phyloP scores from a whole-genome alignment of 257 asterid species.

The Salvia hispanica region DNA sequence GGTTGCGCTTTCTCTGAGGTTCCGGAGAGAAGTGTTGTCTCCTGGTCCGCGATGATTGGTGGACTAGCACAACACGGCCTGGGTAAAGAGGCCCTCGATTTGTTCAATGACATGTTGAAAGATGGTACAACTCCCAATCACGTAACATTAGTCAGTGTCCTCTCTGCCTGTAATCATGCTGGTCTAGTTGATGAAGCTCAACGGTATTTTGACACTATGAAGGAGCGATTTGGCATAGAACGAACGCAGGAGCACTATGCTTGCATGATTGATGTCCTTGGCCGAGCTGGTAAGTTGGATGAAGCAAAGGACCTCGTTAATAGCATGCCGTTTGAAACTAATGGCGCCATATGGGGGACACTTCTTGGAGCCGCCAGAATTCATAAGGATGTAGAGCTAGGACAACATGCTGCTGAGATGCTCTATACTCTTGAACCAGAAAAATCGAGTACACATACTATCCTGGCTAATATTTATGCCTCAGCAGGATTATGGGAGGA shows the following conservation, averaged over 20 bases:
- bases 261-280: constrained; percentile 84
- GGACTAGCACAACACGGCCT: constrained; percentile 85
- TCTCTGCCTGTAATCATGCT: constrained; percentile 75
- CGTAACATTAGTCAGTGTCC: constrained; percentile 72
- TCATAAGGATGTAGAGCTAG: constrained; percentile 69
- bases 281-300: constrained; percentile 69
- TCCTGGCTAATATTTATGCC: constrained; percentile 73
- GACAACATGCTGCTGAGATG: constrained; percentile 61
- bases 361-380: constrained; percentile 79
- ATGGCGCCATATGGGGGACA: constrained; percentile 72
- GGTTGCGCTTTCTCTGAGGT: constrained; percentile 57
- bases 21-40: constrained; percentile 58
- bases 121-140: constrained; percentile 63
- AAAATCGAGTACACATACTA: constrained; percentile 73
- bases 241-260: constrained; percentile 79
- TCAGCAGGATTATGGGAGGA: constrained; percentile 69
- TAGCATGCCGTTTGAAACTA: constrained; percentile 73
- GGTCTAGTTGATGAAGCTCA: constrained; percentile 73
- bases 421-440: constrained; percentile 65
- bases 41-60: constrained; percentile 78
- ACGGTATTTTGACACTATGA: constrained; percentile 57
- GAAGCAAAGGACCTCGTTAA: constrained; percentile 53
- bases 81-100: constrained; percentile 56
- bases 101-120: constrained; percentile 59
- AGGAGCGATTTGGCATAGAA: constrained; percentile 52